Conservation (phyloP, 192 early-diverging fungal genomes). For the Umbelopsis ramanniana region DNA sequence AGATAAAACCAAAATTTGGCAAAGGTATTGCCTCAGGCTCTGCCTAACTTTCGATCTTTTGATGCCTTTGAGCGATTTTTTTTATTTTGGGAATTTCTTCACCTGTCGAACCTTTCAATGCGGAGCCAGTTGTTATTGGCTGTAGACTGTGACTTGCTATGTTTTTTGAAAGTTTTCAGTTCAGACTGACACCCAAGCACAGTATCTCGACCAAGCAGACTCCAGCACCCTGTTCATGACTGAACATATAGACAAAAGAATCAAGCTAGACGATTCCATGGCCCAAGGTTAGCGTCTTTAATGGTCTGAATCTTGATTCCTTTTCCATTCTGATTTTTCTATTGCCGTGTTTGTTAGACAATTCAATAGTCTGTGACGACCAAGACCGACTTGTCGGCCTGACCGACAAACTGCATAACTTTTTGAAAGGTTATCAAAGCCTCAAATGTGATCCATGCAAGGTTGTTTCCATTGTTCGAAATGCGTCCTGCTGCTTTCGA, state of each 20-base stretch:
- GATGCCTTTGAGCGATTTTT: no score
- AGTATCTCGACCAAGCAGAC: no score
- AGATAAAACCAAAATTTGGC: no score
- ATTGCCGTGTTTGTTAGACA: not conserved
- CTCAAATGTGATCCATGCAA: not conserved
- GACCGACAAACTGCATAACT: not conserved
- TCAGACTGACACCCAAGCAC: no score
- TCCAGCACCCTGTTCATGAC: not conserved
- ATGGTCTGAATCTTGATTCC: not conserved
- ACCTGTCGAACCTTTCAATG: no score
- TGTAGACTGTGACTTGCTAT: no score
- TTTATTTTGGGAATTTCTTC: no score
- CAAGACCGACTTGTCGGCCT: not conserved
- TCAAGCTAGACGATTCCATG: not conserved
- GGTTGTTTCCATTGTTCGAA: conserved; percentile 25
- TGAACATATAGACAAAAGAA: conserved; percentile 6
- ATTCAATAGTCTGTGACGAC: not conserved
- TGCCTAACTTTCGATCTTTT: no score
- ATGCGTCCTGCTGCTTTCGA: conserved; percentile 30
- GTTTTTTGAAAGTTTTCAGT: no score
- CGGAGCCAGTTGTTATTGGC: no score
- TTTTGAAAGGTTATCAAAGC: not conserved
- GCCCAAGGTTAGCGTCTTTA: not conserved
- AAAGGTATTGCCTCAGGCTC: no score
- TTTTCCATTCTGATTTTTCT: not conserved